Percentiles rank a stretch among this genome's conserved stretches.
These are phyloP conservation scores for Pseudogymnoascus sp. DNA, from an alignment of 2,329 filamentous ascomycete genomes.

Conservation along the genomic window DNA sequence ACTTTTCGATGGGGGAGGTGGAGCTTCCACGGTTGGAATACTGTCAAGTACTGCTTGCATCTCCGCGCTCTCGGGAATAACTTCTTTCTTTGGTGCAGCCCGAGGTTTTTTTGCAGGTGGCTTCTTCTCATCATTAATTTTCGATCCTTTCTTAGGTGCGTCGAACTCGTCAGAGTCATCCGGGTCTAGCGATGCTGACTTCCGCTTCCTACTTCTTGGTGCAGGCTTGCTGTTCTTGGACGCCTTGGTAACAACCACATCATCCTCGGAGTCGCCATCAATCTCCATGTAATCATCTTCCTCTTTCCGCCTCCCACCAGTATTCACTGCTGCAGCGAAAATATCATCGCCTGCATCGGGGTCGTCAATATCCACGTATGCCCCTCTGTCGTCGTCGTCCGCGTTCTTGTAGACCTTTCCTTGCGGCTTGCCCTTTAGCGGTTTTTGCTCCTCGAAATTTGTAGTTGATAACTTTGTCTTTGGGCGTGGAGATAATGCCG, in stretches of 20 bases:
- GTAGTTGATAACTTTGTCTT: background rate
- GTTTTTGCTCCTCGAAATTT: background rate
- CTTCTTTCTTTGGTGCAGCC: constrained; percentile 52
- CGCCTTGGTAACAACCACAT: constrained; percentile 28
- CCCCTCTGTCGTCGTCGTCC: constrained; percentile 46
- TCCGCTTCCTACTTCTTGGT: constrained; percentile 47
- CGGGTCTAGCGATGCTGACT: constrained; percentile 46
- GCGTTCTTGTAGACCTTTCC: constrained; percentile 20
- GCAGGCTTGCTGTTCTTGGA: constrained; percentile 21
- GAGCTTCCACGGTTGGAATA: constrained; percentile 75
- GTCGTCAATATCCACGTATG: constrained; percentile 55
- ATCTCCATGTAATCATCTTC: constrained; percentile 67
- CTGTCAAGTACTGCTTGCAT: constrained; percentile 82
- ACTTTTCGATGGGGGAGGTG: constrained; percentile 70
- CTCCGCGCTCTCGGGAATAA: constrained; percentile 58
- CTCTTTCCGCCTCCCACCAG: constrained; percentile 52
- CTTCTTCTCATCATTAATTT: constrained; percentile 26
- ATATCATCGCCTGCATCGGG: constrained; percentile 74
- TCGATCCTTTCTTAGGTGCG: constrained; percentile 50
- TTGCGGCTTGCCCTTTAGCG: constrained; percentile 10
- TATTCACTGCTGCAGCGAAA: constrained; percentile 65
- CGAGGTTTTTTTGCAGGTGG: constrained; percentile 29
- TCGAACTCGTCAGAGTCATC: constrained; percentile 47
- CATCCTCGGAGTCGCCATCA: constrained; percentile 54
- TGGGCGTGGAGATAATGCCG: background rate